phyloP scores from a whole-genome alignment of 1,284 basidiomycete species.

The Moesziomyces aphidis region DNA sequence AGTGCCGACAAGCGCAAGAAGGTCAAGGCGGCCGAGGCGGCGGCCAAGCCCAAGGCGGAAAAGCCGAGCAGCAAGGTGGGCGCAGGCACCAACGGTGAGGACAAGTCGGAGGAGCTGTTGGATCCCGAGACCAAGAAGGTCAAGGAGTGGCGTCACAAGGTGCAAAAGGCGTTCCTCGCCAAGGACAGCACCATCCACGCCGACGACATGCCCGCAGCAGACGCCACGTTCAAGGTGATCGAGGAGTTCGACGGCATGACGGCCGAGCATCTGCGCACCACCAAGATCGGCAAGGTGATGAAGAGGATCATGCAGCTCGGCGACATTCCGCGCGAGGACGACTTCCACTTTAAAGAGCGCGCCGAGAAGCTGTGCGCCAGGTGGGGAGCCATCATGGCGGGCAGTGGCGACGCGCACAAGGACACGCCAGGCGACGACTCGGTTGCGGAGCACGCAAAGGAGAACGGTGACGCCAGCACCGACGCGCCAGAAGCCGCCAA shows the following conservation, averaged over 20 bases:
- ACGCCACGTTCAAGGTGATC: slow-evolving; percentile 82
- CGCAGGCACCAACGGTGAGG: slow-evolving; percentile 66
- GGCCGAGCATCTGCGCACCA: slow-evolving; percentile 82
- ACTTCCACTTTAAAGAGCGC: slow-evolving; percentile 87
- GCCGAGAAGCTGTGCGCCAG: slow-evolving; percentile 70
- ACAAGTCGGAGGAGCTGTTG: slow-evolving; percentile 71
- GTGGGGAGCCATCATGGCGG: slow-evolving; percentile 55
- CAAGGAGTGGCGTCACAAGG: slow-evolving; percentile 81
- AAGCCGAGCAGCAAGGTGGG: slow-evolving; percentile 34
- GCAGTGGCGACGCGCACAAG: slow-evolving; percentile 11
- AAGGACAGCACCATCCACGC: slow-evolving; percentile 69
- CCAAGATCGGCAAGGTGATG: slow-evolving; percentile 99
- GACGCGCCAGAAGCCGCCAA: slow-evolving; percentile 15
- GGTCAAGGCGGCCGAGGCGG: slow-evolving; percentile 40
- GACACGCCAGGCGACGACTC: slow-evolving; percentile 11
- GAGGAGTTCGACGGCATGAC: slow-evolving; percentile 85
- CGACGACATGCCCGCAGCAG: slow-evolving; percentile 71
- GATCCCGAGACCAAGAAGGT: slow-evolving; percentile 74
- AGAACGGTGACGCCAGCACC: slow-evolving; percentile 19
- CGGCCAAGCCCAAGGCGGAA: slow-evolving; percentile 34
- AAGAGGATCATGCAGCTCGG: slow-evolving; percentile 84
- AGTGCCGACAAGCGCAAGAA: slow-evolving; percentile 50
- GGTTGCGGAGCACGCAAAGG: slow-evolving; percentile 14
- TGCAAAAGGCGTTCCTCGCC: slow-evolving; percentile 85
- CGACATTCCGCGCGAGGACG: slow-evolving; percentile 81